phyloP scores from a whole-genome alignment of 1,284 basidiomycete species.

The Trichosporon faecale region DNA sequence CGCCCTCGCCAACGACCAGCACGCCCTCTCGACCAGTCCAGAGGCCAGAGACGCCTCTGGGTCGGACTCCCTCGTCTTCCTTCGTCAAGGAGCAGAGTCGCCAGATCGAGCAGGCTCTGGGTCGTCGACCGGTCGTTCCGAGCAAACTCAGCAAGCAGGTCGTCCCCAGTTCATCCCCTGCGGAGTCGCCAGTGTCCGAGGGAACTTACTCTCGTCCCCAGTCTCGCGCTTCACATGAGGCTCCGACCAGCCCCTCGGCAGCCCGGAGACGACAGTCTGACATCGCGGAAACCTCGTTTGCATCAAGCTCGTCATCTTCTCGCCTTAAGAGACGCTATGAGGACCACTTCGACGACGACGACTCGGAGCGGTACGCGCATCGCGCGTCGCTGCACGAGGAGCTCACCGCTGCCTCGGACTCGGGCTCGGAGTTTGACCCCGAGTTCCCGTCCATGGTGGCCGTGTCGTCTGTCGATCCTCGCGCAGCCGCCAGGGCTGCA shows the following conservation, averaged over 20 bases:
- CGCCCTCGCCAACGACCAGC: background rate
- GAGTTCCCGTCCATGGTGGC: slow-evolving; percentile 58
- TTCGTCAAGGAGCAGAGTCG: slow-evolving; percentile 1
- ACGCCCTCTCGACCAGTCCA: background rate
- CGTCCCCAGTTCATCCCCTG: background rate
- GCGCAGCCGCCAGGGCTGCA: slow-evolving; percentile 79
- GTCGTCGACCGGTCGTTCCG: background rate
- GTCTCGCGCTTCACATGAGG: background rate
- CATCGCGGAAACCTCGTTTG: background rate
- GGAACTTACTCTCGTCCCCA: background rate
- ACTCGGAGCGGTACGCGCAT: background rate
- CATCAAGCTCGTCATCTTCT: background rate
- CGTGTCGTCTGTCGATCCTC: slow-evolving; percentile 74
- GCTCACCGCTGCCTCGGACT: slow-evolving; percentile 19
- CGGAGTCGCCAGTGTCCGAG: background rate
- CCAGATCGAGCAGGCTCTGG: background rate
- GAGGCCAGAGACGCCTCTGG: background rate
- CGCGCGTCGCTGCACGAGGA: slow-evolving; percentile 18
- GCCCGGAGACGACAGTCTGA: background rate
- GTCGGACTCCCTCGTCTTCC: background rate
- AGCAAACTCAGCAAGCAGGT: slow-evolving; percentile 5
- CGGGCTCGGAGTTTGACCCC: slow-evolving; percentile 25
- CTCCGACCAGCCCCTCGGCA: background rate
- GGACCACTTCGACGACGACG: slow-evolving; percentile 4
- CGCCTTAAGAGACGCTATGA: slow-evolving; percentile 5